Conservation (phyloP, 2,329 filamentous ascomycete species). For the Fusarium albidum region DNA sequence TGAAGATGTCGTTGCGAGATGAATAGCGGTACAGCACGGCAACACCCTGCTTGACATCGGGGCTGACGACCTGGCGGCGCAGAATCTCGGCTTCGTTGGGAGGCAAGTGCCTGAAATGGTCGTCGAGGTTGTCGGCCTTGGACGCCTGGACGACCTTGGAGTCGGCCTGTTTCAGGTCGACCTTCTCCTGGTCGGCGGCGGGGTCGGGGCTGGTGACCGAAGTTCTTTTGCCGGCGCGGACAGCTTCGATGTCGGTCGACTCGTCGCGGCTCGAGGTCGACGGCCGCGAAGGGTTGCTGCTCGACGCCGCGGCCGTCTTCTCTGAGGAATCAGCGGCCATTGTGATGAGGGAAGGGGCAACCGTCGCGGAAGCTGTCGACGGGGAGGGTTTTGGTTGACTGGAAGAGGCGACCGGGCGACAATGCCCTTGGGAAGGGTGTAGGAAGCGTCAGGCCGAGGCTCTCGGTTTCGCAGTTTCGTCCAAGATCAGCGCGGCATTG, state of each 20-base stretch:
- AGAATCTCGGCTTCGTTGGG: constrained; percentile 72
- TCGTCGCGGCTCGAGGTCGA: constrained; percentile 47
- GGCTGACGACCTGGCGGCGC: constrained; percentile 72
- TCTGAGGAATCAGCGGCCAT: constrained; percentile 38
- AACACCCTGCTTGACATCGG: constrained; percentile 70
- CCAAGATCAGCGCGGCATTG: constrained; percentile 13
- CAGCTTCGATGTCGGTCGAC: constrained; percentile 42
- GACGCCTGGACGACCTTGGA: constrained; percentile 49
- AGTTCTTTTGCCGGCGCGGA: constrained; percentile 20
- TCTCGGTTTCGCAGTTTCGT: constrained; percentile 2
- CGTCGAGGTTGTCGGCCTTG: constrained; percentile 51
- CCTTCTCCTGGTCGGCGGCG: constrained; percentile 26
- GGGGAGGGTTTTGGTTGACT: background rate
- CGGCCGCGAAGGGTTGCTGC: constrained; percentile 35
- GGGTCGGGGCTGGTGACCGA: too few relatives aligned
- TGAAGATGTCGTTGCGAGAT: constrained; percentile 68
- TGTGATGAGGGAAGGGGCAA: constrained; percentile 8
- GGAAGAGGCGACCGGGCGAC: constrained; percentile 8
- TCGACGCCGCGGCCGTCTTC: constrained; percentile 36
- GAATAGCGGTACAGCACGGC: constrained; percentile 75
- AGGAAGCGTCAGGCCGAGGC: constrained; percentile 2
- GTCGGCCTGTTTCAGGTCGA: constrained; percentile 52
- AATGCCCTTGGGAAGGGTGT: constrained; percentile 12
- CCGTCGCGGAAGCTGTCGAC: background rate
- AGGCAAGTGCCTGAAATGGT: constrained; percentile 69